Base-by-base conservation (phyloP, 768 basidiomycete genomes). In the Sporobolomyces roseus region DNA sequence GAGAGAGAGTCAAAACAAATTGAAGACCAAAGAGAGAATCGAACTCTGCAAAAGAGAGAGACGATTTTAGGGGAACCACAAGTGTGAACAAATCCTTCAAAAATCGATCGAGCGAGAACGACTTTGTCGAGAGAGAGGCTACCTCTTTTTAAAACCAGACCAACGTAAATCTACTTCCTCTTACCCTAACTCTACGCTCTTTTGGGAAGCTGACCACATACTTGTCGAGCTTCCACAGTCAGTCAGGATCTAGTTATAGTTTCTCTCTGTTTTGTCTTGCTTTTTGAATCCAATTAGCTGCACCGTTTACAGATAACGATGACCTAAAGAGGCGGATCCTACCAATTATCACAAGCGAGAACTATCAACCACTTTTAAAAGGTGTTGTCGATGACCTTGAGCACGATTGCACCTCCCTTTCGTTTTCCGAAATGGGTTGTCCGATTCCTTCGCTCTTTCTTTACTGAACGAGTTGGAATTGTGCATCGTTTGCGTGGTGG, bases 211-310 rank as follows among this genome's bases (percentile, higher is more conserved):
- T 23, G 27, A 33, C 52, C 29, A 33, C 14, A 53, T 12, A 29
- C 36, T 43, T 29, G 3, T 12, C 21, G 41, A 4, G 48, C 12
- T 19, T 27, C 43, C 3, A 60, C 58, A 60, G 58, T n/a, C n/a
- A 60, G 58, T 60, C 58, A 60, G 58, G 58, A 60, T 60, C 58
- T 60, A 60, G 58, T 60, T 60, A 60, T 60, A 60, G 58, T 60
- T 60, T 60, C 58, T 60, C 58, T 60, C 58, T 60, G 45, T 43
- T n/a, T 60, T 60, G 58, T 60, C 58, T 60, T 60, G 58, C 58
- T 60, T 36, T 60, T 48, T 60, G 12, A 60, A 60, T n/a, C n/a
- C n/a, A n/a, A 60, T 45, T 43, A 60, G 58, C 58, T 60, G 49
- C 58, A 60, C 58, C 49, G 58, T 60, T 60, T 60, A 48, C 58